Percentiles rank a stretch among this genome's conserved stretches.
Conservation (phyloP, 768 basidiomycete species). For the Cantharellus cinnabarinus region DNA sequence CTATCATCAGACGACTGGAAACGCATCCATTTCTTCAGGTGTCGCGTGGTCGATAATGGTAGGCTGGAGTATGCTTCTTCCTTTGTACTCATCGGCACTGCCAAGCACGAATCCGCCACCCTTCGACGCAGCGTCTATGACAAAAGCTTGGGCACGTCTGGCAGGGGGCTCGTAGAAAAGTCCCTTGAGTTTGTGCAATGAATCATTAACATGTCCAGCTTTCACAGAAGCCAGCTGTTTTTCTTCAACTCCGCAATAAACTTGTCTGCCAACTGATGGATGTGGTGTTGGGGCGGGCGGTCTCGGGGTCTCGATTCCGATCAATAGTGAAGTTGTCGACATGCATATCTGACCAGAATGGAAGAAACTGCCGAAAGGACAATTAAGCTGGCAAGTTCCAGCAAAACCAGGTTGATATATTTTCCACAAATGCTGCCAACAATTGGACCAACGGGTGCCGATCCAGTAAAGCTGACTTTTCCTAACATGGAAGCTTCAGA, state of each 20-base stretch:
- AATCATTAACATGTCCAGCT: not conserved
- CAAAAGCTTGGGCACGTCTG: constrained; percentile 4
- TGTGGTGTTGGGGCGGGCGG: no score
- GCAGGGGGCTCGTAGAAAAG: constrained; percentile 9
- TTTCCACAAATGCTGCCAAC: constrained; percentile 17
- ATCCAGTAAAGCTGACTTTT: constrained; percentile 19
- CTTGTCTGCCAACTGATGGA: constrained; percentile 8
- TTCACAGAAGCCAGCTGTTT: not conserved
- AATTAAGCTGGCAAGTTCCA: constrained; percentile 81
- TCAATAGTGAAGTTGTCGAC: constrained; percentile 28
- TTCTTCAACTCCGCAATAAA: constrained; percentile 4
- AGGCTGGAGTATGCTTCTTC: constrained; percentile 2
- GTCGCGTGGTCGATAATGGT: constrained; percentile 66
- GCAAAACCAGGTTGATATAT: constrained; percentile 41
- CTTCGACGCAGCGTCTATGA: constrained; percentile 16
- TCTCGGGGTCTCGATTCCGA: no score
- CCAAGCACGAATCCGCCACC: constrained; percentile 66
- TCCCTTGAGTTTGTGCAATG: constrained; percentile 4
- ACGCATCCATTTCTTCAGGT: constrained; percentile 34
- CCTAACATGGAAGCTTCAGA: constrained; percentile 8
- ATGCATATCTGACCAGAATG: constrained; percentile 21
- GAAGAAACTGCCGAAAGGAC: constrained; percentile 33
- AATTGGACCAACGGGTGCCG: constrained; percentile 15
- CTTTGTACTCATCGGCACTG: constrained; percentile 47
- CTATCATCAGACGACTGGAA: constrained; percentile 15